A percentile compares a stretch with the other conserved stretches of the same genome.
Evolutionary conservation across 345 rosid species (phyloP).

Genomic region (Bruguiera sexangula): DNA sequence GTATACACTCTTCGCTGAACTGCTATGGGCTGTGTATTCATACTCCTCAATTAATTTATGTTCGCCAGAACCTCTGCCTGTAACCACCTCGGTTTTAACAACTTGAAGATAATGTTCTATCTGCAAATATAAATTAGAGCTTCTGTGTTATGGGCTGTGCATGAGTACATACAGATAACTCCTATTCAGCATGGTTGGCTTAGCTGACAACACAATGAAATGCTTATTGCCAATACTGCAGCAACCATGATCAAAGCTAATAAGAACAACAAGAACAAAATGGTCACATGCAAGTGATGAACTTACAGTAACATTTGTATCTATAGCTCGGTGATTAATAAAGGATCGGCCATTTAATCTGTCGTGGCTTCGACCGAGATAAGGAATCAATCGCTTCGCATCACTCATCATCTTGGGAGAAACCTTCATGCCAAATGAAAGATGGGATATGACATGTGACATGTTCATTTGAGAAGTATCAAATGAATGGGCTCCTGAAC

Average conservation of each 20-base stretch:
- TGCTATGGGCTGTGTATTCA: conserved; percentile 97
- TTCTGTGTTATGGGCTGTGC: not conserved
- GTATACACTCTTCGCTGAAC: conserved; percentile 62
- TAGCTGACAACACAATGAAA: not conserved
- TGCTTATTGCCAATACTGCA: not conserved
- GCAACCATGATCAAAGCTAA: conserved; percentile 4
- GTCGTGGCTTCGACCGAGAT: conserved; percentile 78
- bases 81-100: conserved; percentile 85
- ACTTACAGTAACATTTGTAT: conserved; percentile 96
- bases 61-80: conserved; percentile 40
- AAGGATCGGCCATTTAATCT: conserved; percentile 74
- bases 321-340: conserved; percentile 69
- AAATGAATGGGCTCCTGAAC: conserved; percentile 88
- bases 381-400: conserved; percentile 62
- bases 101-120: conserved; percentile 96
- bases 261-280: conserved; percentile 6
- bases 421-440: conserved; percentile 79
- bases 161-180: too few relatives aligned
- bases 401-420: conserved; percentile 57
- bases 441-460: conserved; percentile 89
- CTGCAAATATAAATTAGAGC: conserved; percentile 41
- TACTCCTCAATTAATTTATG: conserved; percentile 67
- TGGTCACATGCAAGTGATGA: conserved; percentile 2
- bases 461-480: conserved; percentile 87
- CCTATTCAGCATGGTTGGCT: not conserved